phyloP scores from a whole-genome alignment of 2,329 filamentous ascomycete species.

The Penicillium sp. region DNA sequence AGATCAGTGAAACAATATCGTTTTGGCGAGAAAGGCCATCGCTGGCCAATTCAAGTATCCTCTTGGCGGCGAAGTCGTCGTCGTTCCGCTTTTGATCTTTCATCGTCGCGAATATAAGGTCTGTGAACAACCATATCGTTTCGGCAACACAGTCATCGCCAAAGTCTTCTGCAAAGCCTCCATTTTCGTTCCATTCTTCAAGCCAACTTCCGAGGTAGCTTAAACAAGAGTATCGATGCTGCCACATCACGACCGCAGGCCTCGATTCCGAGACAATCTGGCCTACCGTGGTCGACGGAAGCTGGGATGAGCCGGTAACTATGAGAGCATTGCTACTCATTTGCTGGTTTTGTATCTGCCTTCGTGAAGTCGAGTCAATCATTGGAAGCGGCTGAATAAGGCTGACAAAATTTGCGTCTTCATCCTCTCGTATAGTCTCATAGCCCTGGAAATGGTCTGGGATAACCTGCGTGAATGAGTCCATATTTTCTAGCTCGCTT shows the following conservation, averaged over 20 bases:
- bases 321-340: conserved; percentile 38
- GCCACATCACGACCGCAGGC: conserved; percentile 76
- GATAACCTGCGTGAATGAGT: conserved; percentile 78
- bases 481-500: conserved; percentile 69
- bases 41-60: conserved; percentile 56
- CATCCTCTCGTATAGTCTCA: conserved; percentile 79
- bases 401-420: conserved; percentile 78
- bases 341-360: conserved; percentile 27
- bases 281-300: conserved; percentile 47
- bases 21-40: conserved; percentile 52
- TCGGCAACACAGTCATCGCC: conserved; percentile 70
- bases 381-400: conserved; percentile 63
- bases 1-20: conserved; percentile 81
- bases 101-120: conserved; percentile 62
- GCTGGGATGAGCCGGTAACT: conserved; percentile 41
- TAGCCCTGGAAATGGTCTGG: conserved; percentile 75
- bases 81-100: conserved; percentile 33
- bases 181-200: conserved; percentile 52
- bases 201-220: conserved; percentile 76
- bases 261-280: conserved; percentile 77
- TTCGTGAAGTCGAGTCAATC: conserved; percentile 38
- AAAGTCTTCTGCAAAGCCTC: conserved; percentile 59
- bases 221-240: conserved; percentile 75
- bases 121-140: conserved; percentile 74
- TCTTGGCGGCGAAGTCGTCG: conserved; percentile 45